Conservation (phyloP, 345 rosid species). For the Populus deltoides region DNA sequence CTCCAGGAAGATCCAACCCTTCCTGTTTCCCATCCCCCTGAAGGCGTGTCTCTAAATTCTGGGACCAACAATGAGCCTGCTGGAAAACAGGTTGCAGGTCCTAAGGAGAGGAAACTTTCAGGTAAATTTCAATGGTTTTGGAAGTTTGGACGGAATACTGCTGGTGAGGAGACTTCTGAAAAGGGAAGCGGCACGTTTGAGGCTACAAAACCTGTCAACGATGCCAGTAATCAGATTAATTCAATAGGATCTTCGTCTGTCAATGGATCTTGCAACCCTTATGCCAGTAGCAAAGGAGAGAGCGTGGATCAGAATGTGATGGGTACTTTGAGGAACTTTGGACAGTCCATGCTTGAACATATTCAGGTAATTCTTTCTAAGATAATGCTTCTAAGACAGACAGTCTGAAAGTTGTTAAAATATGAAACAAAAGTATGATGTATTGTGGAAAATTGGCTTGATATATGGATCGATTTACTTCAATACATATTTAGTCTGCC, state of each 20-base stretch:
- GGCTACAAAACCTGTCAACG: constrained; percentile 33
- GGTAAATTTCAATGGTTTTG: constrained; percentile 93
- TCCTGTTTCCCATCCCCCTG: constrained; percentile 53
- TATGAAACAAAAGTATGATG: not conserved
- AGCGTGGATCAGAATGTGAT: constrained; percentile 60
- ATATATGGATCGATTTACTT: not conserved
- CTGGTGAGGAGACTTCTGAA: constrained; percentile 48
- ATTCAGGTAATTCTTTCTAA: constrained; percentile 63
- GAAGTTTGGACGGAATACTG: constrained; percentile 68
- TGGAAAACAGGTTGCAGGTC: constrained; percentile 28
- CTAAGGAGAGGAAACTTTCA: constrained; percentile 53
- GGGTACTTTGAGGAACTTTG: constrained; percentile 70
- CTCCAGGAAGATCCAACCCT: constrained; percentile 43
- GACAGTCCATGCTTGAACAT: constrained; percentile 89
- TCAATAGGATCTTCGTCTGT: constrained; percentile 29
- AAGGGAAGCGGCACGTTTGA: constrained; percentile 28
- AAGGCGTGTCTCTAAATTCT: constrained; percentile 28
- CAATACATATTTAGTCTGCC: not conserved
- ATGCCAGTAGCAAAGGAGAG: constrained; percentile 48
- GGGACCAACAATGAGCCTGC: constrained; percentile 24
- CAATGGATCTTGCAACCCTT: constrained; percentile 33
- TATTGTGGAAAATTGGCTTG: not conserved
- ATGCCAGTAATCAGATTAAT: constrained; percentile 28
- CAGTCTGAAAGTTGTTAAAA: not conserved
- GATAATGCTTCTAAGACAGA: not conserved